phyloP scores from a whole-genome alignment of 2,329 filamentous ascomycete species.

The Phialophora macrospora region DNA sequence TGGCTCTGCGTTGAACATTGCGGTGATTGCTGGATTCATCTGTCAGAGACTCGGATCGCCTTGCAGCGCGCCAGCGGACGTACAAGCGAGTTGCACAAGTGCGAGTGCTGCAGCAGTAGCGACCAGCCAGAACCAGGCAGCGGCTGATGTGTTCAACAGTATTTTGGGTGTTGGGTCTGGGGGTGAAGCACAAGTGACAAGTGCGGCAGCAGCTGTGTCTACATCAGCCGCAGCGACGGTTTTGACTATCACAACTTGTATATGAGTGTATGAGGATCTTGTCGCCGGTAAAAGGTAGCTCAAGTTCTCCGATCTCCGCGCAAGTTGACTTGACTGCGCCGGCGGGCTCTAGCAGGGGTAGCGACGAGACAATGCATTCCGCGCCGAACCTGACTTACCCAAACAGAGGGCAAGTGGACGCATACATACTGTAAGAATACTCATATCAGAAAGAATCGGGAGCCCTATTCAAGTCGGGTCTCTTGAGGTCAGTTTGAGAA shows the following conservation, averaged over 20 bases:
- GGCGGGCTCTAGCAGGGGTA: not conserved
- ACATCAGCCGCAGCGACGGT: constrained; percentile 7
- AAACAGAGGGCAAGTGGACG: not conserved
- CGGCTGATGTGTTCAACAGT: constrained; percentile 27
- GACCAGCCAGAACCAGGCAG: constrained; percentile 28
- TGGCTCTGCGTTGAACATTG: constrained; percentile 57
- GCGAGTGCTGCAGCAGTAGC: constrained; percentile 24
- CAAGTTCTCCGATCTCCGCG: not conserved
- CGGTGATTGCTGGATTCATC: constrained; percentile 56
- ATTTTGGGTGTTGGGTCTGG: constrained; percentile 10
- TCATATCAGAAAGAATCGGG: not conserved
- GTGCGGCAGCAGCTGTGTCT: not conserved
- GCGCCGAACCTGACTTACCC: not conserved
- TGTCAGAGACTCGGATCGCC: constrained; percentile 50
- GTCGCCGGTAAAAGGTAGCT: not conserved
- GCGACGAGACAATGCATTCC: not conserved
- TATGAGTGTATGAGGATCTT: not conserved
- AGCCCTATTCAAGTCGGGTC: not conserved
- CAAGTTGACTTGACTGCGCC: not conserved
- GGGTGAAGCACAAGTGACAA: not conserved
- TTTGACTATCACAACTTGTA: constrained; percentile 24
- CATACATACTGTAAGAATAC: not conserved
- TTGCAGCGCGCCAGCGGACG: constrained; percentile 43
- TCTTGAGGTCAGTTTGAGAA: not conserved
- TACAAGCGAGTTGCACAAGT: constrained; percentile 17